Conservation (phyloP, 2,329 filamentous ascomycete species). For the Pestalotiopsis sp. region DNA sequence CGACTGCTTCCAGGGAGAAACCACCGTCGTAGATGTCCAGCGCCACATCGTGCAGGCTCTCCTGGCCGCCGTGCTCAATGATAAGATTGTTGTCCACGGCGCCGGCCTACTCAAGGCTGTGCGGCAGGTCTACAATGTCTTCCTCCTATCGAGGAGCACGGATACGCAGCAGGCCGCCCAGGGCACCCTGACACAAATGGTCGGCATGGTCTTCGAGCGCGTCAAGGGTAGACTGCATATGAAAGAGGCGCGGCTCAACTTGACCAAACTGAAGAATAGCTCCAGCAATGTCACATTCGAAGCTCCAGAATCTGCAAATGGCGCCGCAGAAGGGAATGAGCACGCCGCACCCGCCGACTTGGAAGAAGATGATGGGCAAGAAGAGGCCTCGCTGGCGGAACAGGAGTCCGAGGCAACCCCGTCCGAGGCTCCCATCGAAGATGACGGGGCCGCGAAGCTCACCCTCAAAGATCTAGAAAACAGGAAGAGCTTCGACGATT, state of each 20-base stretch:
- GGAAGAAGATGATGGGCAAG: conserved; percentile 23
- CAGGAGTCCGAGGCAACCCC: conserved; percentile 24
- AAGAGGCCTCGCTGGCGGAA: neutral
- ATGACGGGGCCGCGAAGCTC: conserved; percentile 50
- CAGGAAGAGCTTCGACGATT: conserved; percentile 70
- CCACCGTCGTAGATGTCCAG: conserved; percentile 88
- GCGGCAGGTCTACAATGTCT: conserved; percentile 98
- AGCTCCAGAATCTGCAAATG: conserved; percentile 40
- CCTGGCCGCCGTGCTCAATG: conserved; percentile 91
- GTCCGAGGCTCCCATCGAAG: conserved; percentile 34
- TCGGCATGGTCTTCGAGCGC: conserved; percentile 94
- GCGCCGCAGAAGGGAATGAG: conserved; percentile 35
- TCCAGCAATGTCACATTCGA: conserved; percentile 56
- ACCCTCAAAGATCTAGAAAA: conserved; percentile 69
- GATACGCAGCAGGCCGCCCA: conserved; percentile 97
- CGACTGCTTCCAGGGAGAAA: conserved; percentile 97
- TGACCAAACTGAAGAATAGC: conserved; percentile 53
- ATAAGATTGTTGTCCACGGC: conserved; percentile 98
- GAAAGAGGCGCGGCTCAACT: conserved; percentile 75
- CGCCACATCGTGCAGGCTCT: conserved; percentile 98
- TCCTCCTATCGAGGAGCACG: conserved; percentile 89
- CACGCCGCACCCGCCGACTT: conserved; percentile 40
- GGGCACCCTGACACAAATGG: conserved; percentile 96
- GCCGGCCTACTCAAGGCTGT: conserved; percentile 95
- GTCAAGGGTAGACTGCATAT: conserved; percentile 84